phyloP scores from a whole-genome alignment of 2,329 filamentous ascomycete genomes.

The Pyrenophora teres region DNA sequence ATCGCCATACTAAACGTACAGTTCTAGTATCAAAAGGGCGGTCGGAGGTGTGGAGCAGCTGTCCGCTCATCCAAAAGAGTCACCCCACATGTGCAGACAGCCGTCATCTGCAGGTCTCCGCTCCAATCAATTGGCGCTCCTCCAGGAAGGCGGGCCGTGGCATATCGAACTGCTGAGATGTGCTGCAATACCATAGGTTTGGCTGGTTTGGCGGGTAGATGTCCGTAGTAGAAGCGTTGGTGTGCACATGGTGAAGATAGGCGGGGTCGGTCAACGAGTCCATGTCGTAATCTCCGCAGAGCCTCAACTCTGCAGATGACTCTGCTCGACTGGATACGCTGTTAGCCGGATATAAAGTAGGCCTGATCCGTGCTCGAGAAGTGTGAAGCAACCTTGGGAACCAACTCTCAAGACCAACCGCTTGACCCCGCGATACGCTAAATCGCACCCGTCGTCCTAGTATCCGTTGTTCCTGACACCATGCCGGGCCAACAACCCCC shows the following conservation, averaged over 20 bases:
- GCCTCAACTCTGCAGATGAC: conserved; percentile 7
- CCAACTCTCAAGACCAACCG: background rate
- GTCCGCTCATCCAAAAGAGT: conserved; percentile 7
- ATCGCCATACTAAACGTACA: conserved; percentile 1
- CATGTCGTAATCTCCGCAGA: conserved; percentile 15
- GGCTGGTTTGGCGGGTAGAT: conserved; percentile 9
- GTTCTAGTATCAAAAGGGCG: conserved; percentile 11
- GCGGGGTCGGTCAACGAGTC: no score
- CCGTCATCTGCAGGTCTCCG: conserved; percentile 10
- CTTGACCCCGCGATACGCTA: conserved; percentile 10
- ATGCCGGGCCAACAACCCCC: conserved; percentile 7
- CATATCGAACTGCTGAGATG: background rate
- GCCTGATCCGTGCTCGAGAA: background rate
- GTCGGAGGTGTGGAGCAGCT: conserved; percentile 18
- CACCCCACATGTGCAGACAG: conserved; percentile 14
- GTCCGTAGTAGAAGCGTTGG: conserved; percentile 5
- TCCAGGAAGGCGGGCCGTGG: conserved; percentile 1
- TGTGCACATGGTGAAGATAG: background rate
- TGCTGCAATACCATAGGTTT: background rate
- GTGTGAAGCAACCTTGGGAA: background rate
- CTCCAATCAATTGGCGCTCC: conserved; percentile 8
- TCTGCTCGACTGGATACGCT: background rate
- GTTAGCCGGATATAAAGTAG: background rate
- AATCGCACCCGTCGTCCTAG: conserved; percentile 15
- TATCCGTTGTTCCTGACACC: conserved; percentile 3